Base-by-base conservation (phyloP, 139 green algal species). In the Desmodesmus armatus region DNA sequence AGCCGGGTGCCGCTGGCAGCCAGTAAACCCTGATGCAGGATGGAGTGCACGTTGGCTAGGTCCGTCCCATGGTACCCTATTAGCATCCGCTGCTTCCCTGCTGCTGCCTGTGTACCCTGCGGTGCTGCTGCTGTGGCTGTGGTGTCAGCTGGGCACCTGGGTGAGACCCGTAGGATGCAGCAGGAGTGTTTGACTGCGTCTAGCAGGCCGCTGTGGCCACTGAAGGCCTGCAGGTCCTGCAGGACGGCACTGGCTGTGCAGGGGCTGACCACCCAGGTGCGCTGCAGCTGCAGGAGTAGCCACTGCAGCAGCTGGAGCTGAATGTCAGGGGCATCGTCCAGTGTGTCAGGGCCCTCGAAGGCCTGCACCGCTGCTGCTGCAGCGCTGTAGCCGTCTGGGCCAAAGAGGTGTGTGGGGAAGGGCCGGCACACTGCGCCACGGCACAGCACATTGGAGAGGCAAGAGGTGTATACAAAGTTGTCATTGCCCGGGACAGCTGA, bases 251-350 rank as follows among this genome's bases (percentile, higher is more conserved):
- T 43, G 3, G 77, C 49, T 29, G 27, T 13, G 39, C 3, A 31
- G 1, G 47, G 41, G 17, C 47, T 21, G n/a, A 53, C 55, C 0
- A 23, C 40, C 11, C 60, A 41, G n/a, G 76, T 84, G 39, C 40
- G 27, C 37, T 75, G 78, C 63, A 77, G 35, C 17, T 82, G 76
- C 13, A 77, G 78, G n/a, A 84, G 40, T 27, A 84, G 35, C 53
- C 53, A 84, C 77, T 84, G 77, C 77, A 84, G n/a, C 37, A 84
- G 27, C 58, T 67, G 37, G 25, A 84, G 60, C 39, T 84, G 77
- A 11, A 62, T 58, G 25, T 81, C 74, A 44, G 74, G 49, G 21
- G 74, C 25, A 5, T 35, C 9, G 27, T 84, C 35, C 76, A 44
- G 76, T 35, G 11, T 31, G 23, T 23, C 35, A 17, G 27, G 9